Evolutionary conservation across 257 asterid species (phyloP).

Genomic region (Schizonepeta tenuifolia): DNA sequence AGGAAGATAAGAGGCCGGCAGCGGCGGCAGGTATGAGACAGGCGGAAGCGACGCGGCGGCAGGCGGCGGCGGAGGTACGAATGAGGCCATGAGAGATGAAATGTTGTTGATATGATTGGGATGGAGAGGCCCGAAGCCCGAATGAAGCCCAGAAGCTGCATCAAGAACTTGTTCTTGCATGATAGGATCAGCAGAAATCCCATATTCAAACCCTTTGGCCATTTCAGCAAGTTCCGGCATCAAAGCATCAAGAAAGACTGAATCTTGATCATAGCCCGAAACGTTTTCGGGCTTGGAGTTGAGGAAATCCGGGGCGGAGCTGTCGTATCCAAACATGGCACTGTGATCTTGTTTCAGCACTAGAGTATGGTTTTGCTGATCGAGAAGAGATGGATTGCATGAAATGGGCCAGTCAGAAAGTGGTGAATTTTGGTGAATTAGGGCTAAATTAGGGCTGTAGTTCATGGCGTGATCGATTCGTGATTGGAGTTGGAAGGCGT

Average conservation of each 20-base stretch:
- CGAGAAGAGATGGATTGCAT: slow-evolving; percentile 18
- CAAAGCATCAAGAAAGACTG: slow-evolving; percentile 28
- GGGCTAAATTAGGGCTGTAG: slow-evolving; percentile 21
- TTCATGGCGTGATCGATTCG: slow-evolving; percentile 12
- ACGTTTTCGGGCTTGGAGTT: neutral
- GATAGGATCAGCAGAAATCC: slow-evolving; percentile 19
- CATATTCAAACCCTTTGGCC: slow-evolving; percentile 23
- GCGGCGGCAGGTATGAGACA: slow-evolving; percentile 22
- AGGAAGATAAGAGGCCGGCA: slow-evolving; percentile 18
- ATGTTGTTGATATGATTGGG: slow-evolving; percentile 43
- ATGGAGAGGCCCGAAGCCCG: slow-evolving; percentile 12
- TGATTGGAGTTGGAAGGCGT: neutral
- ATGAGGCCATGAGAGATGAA: slow-evolving; percentile 37
- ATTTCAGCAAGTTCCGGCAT: slow-evolving; percentile 42
- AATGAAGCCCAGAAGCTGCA: neutral
- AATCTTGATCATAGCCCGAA: slow-evolving; percentile 25
- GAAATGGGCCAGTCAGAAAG: slow-evolving; percentile 37
- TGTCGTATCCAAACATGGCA: slow-evolving; percentile 12
- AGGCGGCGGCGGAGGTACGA: slow-evolving; percentile 20
- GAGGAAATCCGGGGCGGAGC: neutral
- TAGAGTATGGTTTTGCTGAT: neutral
- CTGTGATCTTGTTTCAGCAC: slow-evolving; percentile 22
- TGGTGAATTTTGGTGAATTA: slow-evolving; percentile 12
- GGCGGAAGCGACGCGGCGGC: neutral
- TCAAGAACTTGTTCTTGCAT: slow-evolving; percentile 13